These are phyloP conservation scores for Mercurialis annua DNA, from an alignment of 345 rosid genomes.

Conservation along the genomic window DNA sequence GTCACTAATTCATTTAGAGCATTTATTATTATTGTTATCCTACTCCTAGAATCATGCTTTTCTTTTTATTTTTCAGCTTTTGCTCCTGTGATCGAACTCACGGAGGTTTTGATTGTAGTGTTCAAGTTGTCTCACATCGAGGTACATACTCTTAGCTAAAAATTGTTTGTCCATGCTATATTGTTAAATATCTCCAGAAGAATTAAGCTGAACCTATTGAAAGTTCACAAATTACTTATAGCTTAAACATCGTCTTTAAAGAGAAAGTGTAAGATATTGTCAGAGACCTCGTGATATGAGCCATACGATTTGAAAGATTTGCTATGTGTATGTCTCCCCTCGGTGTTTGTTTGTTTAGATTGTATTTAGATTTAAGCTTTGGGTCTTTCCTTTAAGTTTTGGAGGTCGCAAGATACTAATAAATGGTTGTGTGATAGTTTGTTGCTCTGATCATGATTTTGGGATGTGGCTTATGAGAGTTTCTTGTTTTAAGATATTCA, in stretches of 20 bases:
- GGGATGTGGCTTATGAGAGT: not conserved
- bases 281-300: not conserved
- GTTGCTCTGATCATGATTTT: not conserved
- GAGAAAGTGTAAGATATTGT: not conserved
- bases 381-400: too few relatives aligned
- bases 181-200: not conserved
- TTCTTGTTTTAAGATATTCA: too few relatives aligned
- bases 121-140: slow-evolving; percentile 70
- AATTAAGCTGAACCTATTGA: not conserved
- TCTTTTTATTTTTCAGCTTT: slow-evolving; percentile 54
- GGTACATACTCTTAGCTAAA: slow-evolving; percentile 36
- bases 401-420: not conserved
- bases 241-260: slow-evolving; percentile 1
- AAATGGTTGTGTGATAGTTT: not conserved
- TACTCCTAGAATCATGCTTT: slow-evolving; percentile 12
- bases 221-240: not conserved
- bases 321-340: not conserved
- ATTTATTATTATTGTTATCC: not conserved
- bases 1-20: slow-evolving; percentile 9
- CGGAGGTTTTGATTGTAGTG: slow-evolving; percentile 94
- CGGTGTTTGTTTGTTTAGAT: not conserved
- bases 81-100: slow-evolving; percentile 86
- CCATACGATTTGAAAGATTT: not conserved
- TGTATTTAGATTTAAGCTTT: too few relatives aligned
- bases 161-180: not conserved